Conservation (phyloP, 1,284 basidiomycete species). For the Takashimella koratensis region DNA sequence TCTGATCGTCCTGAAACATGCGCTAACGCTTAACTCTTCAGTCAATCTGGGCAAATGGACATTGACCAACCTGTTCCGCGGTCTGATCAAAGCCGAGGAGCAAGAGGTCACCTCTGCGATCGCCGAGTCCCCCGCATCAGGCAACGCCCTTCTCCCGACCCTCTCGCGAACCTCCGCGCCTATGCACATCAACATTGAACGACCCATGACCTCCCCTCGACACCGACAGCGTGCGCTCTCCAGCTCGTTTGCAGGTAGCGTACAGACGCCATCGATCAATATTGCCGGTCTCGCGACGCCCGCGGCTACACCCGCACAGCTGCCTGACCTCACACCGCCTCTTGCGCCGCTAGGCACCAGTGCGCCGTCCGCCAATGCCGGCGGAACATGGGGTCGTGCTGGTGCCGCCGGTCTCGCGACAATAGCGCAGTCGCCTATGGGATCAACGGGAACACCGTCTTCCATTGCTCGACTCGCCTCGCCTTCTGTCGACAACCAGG, state of each 20-base stretch:
- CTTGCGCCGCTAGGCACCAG: conserved; percentile 28
- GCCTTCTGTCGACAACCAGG: not conserved
- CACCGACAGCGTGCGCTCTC: conserved; percentile 33
- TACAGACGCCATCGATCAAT: conserved; percentile 45
- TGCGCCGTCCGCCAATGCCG: conserved; percentile 21
- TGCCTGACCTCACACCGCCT: conserved; percentile 30
- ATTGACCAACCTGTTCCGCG: conserved; percentile 45
- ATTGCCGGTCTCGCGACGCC: conserved; percentile 63
- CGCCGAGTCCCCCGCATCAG: conserved; percentile 15
- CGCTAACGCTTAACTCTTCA: conserved; percentile 2
- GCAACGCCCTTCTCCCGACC: conserved; percentile 23
- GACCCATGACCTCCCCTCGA: conserved; percentile 21
- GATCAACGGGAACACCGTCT: not conserved
- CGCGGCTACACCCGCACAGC: conserved; percentile 56
- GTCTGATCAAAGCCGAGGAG: conserved; percentile 48
- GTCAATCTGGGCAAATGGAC: conserved; percentile 51
- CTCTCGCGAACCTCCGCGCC: conserved; percentile 30
- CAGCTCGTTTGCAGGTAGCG: conserved; percentile 17
- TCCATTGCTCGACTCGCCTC: not conserved
- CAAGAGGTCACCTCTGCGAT: conserved; percentile 22
- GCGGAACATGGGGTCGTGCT: conserved; percentile 12
- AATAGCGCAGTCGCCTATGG: conserved; percentile 19
- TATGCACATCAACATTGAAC: conserved; percentile 39
- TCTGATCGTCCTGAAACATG: conserved; percentile 37
- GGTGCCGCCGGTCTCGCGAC: conserved; percentile 14